Evolutionary conservation across 495 filamentous ascomycete species (phyloP), one percentile per base, ranked within the genome.

Genomic region (Glonium stellatum): DNA sequence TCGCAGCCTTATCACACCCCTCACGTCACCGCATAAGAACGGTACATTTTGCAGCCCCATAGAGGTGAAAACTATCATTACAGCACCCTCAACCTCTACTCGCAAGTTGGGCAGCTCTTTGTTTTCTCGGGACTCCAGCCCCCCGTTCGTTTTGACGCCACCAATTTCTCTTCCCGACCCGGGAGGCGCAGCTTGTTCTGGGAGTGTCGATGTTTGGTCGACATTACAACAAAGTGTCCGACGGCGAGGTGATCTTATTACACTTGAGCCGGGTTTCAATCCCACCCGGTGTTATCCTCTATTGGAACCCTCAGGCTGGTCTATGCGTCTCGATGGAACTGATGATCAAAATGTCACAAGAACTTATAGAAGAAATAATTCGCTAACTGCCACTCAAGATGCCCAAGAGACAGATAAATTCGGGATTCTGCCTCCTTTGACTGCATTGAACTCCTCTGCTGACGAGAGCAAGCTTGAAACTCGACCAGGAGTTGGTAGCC

Each of bases 21-120:
- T 55, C 1, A 46, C 60, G n/a, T 67, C 64, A 15, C 64, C 59
- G 10, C 50, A 42, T 1, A 67, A 63, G 49, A 59, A 47, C 39
- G 62, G 64, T 41, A 63, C 64, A 10, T 25, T 36, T 11, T 56
- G 57, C 27, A 60, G 18, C 13, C 39, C 39, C 10, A 15, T 44
- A 15, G 39, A 44, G 18, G 12, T 44, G 39, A 18, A 44, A 2
- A 44, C 12, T 18, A 11, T 13, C 39, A 44, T 44, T 44, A 55
- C 64, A 27, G 57, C 36, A 15, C 62, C 64, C 22, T 60, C 64
- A 11, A 19, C 21, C 37, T 67, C 64, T 18, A 56, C 64, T 21
- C 50, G 64, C 19, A 67, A 63, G 34, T 36, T 54, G 18, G 31
- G 34, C n/a, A 62, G 55, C 47, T 63, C 55, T 34, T 15, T 59